Evolutionary conservation across 1,284 basidiomycete genomes (phyloP), one percentile per base, ranked within the genome.

Genomic region (Farysia itapuensis): DNA sequence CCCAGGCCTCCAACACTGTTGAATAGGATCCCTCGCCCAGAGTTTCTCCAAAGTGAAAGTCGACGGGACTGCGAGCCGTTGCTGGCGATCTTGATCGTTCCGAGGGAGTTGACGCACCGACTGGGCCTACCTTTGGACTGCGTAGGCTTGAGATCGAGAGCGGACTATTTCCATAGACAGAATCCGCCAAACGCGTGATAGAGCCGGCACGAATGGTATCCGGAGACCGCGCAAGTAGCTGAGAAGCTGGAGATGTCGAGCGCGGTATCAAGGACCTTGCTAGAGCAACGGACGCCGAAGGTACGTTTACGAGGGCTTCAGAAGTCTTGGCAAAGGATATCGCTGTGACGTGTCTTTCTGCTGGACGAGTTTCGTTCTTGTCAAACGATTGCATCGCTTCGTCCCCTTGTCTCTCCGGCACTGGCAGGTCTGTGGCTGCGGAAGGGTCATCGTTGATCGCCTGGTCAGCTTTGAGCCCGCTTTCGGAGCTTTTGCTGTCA

Each of bases 21-120:
- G 72, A 75, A 37, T 75, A 76, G 0, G 72, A 75, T 11, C 74
- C 74, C 26, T 76, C 74, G 20, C 74, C 74, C 5, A 76, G 45
- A 14, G 70, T 61, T 11, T 75, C 73, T 34, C 74, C 74, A 43
- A 75, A 76, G 35, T 72, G 58, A 37, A 74, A 76, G 36, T 76
- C 74, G 30, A 59, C 37, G 8, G 67, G 66, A 9, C 61, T 52
- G 28, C 71, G 49, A 18, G 64, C 42, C 4, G 61, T 45, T 8
- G 45, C 23, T 12, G 13, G 35, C 12, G 13, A 11, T 8, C 12
- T 16, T 19, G 12, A 8, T 11, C 32, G 11, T 12, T 13, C 9
- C 21, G 34, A 20, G 15, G 16, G 13, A 13, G 34, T 19, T 34
- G 19, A 20, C 25, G 7, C 32, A 35, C 4, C 45, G 49, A 5